phyloP scores from a whole-genome alignment of 139 green algal species.

The Asterochloris erici region DNA sequence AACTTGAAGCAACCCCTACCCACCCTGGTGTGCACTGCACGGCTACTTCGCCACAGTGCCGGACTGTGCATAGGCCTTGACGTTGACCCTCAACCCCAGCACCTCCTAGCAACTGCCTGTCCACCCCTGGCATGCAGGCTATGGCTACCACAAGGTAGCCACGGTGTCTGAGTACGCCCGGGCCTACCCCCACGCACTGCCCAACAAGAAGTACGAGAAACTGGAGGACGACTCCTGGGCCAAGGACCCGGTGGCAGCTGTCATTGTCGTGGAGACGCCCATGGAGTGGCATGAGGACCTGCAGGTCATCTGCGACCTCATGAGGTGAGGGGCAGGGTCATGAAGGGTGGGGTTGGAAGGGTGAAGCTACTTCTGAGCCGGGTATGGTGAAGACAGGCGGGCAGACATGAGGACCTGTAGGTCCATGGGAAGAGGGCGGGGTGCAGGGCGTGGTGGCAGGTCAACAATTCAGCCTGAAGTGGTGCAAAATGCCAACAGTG shows the following conservation, averaged over 20 bases:
- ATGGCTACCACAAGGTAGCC: slow-evolving; percentile 29
- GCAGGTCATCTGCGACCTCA: slow-evolving; percentile 32
- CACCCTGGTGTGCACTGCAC: slow-evolving; percentile 1
- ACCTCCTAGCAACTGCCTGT: no score
- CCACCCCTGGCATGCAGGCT: background rate
- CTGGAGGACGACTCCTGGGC: slow-evolving; percentile 16
- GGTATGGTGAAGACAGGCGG: no score
- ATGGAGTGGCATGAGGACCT: slow-evolving; percentile 34
- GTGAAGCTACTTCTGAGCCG: no score
- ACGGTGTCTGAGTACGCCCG: slow-evolving; percentile 23
- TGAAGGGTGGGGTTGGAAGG: no score
- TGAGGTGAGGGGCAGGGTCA: slow-evolving; percentile 1
- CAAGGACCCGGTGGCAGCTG: slow-evolving; percentile 24
- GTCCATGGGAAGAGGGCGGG: no score
- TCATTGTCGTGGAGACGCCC: slow-evolving; percentile 29
- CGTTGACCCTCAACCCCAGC: background rate
- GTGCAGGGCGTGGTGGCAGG: no score
- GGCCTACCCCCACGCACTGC: slow-evolving; percentile 15
- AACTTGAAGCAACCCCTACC: no score
- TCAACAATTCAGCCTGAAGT: no score
- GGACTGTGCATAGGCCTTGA: slow-evolving; percentile 15
- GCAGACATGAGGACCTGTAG: no score
- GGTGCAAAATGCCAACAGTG: no score
- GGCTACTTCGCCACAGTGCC: slow-evolving; percentile 22
- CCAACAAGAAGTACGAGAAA: slow-evolving; percentile 8